These are phyloP conservation scores for Camelina hispida DNA, from an alignment of 345 rosid species.

Conservation along the genomic window DNA sequence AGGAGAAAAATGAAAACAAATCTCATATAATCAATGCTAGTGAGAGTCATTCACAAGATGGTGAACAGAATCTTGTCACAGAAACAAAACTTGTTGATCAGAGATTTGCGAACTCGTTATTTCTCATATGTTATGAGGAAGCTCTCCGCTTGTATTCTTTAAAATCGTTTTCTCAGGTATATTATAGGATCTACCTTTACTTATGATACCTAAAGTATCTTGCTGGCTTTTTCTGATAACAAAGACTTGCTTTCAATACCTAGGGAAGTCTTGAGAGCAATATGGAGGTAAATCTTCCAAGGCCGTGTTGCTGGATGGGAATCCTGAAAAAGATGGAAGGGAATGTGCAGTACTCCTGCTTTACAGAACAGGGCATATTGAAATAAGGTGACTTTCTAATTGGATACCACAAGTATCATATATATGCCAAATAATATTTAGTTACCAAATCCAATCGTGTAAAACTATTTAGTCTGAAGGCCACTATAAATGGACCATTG, in stretches of 20 bases:
- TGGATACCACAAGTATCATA: conserved; percentile 24
- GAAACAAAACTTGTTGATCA: conserved; percentile 48
- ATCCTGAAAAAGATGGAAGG: conserved; percentile 56
- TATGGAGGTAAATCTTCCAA: conserved; percentile 55
- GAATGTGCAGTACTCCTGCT: conserved; percentile 63
- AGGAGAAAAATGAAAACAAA: conserved; percentile 47
- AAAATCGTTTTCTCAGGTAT: conserved; percentile 73
- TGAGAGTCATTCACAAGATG: conserved; percentile 47
- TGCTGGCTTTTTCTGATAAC: conserved; percentile 40
- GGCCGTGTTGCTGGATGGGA: conserved; percentile 81
- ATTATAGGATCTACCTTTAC: conserved; percentile 22
- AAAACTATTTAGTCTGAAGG: conserved; percentile 14
- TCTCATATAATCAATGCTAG: conserved; percentile 37
- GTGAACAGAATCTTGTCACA: conserved; percentile 44
- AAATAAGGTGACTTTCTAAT: conserved; percentile 61
- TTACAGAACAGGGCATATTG: conserved; percentile 73
- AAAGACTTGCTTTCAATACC: conserved; percentile 45
- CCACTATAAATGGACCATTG: conserved; percentile 21
- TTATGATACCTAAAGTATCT: conserved; percentile 22
- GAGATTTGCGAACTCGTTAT: conserved; percentile 41
- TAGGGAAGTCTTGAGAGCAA: conserved; percentile 60
- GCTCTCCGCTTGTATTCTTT: conserved; percentile 57
- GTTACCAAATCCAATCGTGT: conserved; percentile 23
- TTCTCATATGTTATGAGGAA: conserved; percentile 72
- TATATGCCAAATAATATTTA: conserved; percentile 20